Evolutionary conservation across 805 yeast species (phyloP), one percentile per base, ranked within the genome.

Genomic region (Suhomyces vadensis): DNA sequence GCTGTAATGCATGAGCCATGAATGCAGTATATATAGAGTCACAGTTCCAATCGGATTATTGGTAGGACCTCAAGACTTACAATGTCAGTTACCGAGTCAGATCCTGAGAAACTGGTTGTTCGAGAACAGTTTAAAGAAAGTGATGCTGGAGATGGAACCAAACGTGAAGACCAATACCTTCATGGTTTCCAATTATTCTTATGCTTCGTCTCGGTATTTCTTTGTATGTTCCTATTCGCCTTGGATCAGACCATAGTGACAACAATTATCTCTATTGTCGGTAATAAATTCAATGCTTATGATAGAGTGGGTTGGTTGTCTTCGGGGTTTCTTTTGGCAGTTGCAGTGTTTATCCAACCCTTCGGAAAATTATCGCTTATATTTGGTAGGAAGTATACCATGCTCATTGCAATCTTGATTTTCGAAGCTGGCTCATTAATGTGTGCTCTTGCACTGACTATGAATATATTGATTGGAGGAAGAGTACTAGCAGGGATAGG

Each of bases 111-210:
- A n/a, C n/a, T n/a, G n/a, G n/a, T n/a, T n/a, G n/a, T n/a, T n/a
- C n/a, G n/a, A n/a, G n/a, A n/a, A n/a, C n/a, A n/a, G n/a, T 69
- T 60, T 44, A 47, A 54, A 22, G 76, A 73, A 47, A 55, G 66
- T 41, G 74, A 71, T 51, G 73, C 74, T 17, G 74, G 75, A 27
- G 74, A 70, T 46, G 74, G 74, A 13, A 66, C 73, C 5, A 57
- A 49, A 36, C 57, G 71, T 49, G 65, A 64, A 42, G 73, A 70
- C 25, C 70, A 67, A 44, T 64, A 64, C 41, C 53, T 70, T 42
- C 45, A 56, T 35, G 75, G 74, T 0, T 8, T 42, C 21, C 51
- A 53, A 14, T 51, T 69, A 22, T 41, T 36, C 2, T 31, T 60
- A 6, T 63, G 73, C 46, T 47, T 67, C 16, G 6, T 55, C 1